These are phyloP conservation scores for Pestalotiopsis sp. DNA, from an alignment of 2,329 filamentous ascomycete genomes.

Conservation along the genomic window DNA sequence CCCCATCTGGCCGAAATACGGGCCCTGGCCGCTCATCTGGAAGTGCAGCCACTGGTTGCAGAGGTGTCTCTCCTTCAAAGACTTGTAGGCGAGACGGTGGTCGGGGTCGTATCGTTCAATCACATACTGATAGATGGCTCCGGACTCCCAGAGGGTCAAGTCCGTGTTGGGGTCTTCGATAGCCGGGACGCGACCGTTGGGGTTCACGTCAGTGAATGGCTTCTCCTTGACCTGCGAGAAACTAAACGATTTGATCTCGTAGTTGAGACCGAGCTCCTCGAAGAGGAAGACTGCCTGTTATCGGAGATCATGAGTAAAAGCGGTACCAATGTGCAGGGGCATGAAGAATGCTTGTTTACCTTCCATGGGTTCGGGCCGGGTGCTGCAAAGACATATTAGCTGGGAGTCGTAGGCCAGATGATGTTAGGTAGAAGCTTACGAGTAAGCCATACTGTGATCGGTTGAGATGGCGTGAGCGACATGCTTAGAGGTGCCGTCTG, in stretches of 20 bases:
- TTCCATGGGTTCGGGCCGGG: too few relatives aligned
- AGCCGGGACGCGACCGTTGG: conserved; percentile 15
- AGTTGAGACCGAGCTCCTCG: conserved; percentile 33
- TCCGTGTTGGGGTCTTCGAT: conserved; percentile 16
- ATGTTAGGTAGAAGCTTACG: too few relatives aligned
- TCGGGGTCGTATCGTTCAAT: conserved; percentile 38
- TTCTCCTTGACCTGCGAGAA: conserved; percentile 30
- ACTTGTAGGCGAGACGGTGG: conserved; percentile 37
- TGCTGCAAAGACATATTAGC: too few relatives aligned
- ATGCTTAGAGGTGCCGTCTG: too few relatives aligned
- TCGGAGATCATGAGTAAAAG: neutral
- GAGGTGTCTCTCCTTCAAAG: conserved; percentile 36
- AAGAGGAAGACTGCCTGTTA: conserved; percentile 30
- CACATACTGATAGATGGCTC: conserved; percentile 13
- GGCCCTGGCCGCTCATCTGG: conserved; percentile 48
- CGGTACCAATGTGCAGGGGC: neutral
- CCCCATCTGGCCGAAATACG: conserved; percentile 48
- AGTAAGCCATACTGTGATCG: too few relatives aligned
- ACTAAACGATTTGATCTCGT: conserved; percentile 23
- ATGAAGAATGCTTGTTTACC: too few relatives aligned
- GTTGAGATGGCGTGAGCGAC: too few relatives aligned
- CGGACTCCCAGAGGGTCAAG: conserved; percentile 16
- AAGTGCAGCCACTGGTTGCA: conserved; percentile 47
- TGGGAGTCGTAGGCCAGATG: too few relatives aligned
- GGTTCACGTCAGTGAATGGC: conserved; percentile 27